Base-by-base conservation (phyloP, 2,329 filamentous ascomycete genomes). In the Cryphonectria parasitica region DNA sequence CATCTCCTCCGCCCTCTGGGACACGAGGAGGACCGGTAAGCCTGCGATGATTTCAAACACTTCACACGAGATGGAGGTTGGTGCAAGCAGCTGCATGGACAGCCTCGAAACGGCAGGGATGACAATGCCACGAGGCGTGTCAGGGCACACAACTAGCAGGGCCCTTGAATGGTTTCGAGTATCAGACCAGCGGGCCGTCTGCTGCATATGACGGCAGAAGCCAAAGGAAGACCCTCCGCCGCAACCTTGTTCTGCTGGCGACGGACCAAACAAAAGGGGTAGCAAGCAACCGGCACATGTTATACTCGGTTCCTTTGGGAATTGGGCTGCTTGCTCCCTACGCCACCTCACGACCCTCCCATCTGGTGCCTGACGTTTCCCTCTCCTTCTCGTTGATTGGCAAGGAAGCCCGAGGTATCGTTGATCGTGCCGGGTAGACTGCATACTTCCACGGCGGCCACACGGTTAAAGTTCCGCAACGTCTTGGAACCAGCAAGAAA, bases 141-240 rank as follows among this genome's bases (percentile, higher is more conserved):
- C 54, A 60, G 25, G 54, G 28, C 54, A 60, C 22, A 58, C 39
- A 36, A 34, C 63, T 43, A 64, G 36, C 15, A 17, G 39, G 10
- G 3, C 15, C 15, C 10, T 54, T 45, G 28, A 60, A 67, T 5
- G 31, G 65, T 67, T 67, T 67, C 65, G 65, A 67, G 54, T 67
- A 60, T 67, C 65, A 67, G 22, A 67, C n/a, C 65, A 61, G 65
- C 65, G 39, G 56, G 39, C 54, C 39, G 54, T 67, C 31, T 36
- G 34, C 39, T 60, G 36, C 56, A 61, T 43, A 15, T 67, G 39
- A 60, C 19, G 49, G 54, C 25, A 22, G 54, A 41, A 25, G 7
- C n/a, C 17, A 49, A 28, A 58, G 19, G 52, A 36, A 41, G 7
- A 36, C 39, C 64, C 34, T 19, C 22, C 25, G 52, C 28, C 28